Percentiles rank a stretch among this genome's conserved stretches.
phyloP scores from a whole-genome alignment of 345 rosid genomes.

The Eucalyptus polybractea region DNA sequence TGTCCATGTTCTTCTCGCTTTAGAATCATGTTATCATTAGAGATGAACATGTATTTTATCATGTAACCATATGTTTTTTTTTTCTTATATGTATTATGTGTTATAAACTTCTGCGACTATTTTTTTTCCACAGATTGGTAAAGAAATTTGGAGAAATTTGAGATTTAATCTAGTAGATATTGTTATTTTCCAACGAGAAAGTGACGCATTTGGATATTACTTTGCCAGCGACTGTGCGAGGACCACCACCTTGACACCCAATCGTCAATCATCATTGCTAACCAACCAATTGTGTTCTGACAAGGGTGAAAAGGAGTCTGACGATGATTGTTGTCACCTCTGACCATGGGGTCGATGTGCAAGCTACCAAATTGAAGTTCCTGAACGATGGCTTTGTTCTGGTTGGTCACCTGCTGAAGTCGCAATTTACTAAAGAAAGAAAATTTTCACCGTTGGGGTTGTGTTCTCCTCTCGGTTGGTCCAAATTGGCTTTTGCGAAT shows the following conservation, averaged over 20 bases:
- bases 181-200: background rate
- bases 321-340: background rate
- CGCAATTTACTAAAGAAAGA: conserved; percentile 9
- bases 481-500: background rate
- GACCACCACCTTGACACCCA: background rate
- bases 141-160: background rate
- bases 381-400: conserved; percentile 12
- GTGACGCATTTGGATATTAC: background rate
- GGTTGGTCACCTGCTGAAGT: conserved; percentile 10
- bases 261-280: background rate
- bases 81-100: background rate
- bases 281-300: background rate
- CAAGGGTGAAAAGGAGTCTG: background rate
- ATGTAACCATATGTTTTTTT: background rate
- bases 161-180: background rate
- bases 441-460: conserved; percentile 24
- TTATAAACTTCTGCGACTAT: background rate
- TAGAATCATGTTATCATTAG: background rate
- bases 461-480: conserved; percentile 17
- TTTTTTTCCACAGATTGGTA: background rate
- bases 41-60: background rate
- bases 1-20: no score
- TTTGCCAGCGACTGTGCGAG: background rate
- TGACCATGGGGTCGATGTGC: background rate
- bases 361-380: conserved; percentile 6